Percentiles rank a stretch among this genome's conserved stretches.
phyloP scores from a whole-genome alignment of 1,284 basidiomycete species.

The Fomitiporia mediterranea region DNA sequence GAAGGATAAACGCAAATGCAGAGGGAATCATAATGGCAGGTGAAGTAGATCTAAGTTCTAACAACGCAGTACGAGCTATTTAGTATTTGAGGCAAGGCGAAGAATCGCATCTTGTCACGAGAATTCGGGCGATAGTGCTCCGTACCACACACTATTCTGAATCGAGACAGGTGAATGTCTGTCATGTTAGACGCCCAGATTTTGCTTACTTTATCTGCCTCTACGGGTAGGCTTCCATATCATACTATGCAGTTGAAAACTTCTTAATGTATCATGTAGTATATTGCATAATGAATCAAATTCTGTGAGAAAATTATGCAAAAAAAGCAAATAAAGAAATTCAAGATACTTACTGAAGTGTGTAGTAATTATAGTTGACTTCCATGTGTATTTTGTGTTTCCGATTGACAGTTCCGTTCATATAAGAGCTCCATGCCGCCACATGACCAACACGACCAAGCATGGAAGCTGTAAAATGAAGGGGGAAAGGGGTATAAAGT shows the following conservation, averaged over 20 bases:
- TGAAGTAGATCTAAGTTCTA: too few species aligned
- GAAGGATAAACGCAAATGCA: constrained; percentile 48
- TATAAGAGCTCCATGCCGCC: background rate
- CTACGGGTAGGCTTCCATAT: too few species aligned
- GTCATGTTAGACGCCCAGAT: too few species aligned
- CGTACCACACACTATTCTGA: too few species aligned
- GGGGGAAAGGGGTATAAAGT: background rate
- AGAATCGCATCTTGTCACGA: too few species aligned
- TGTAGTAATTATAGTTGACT: background rate
- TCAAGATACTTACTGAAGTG: too few species aligned
- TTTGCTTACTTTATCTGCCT: too few species aligned
- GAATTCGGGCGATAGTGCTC: too few species aligned
- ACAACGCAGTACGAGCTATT: too few species aligned
- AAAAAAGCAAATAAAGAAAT: too few species aligned
- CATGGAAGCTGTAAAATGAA: background rate
- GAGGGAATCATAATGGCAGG: constrained; percentile 65
- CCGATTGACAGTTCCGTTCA: background rate
- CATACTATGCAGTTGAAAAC: background rate
- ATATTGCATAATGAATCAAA: background rate
- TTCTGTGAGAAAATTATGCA: background rate
- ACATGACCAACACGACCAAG: background rate
- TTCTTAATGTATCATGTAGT: background rate
- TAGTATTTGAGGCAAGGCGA: too few species aligned
- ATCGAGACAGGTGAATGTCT: too few species aligned
- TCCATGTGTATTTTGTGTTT: background rate